Percentiles rank a stretch among this genome's conserved stretches.
These are phyloP conservation scores for Penicillium aurantiogriseum DNA, from an alignment of 2,329 filamentous ascomycete genomes.

Conservation along the genomic window DNA sequence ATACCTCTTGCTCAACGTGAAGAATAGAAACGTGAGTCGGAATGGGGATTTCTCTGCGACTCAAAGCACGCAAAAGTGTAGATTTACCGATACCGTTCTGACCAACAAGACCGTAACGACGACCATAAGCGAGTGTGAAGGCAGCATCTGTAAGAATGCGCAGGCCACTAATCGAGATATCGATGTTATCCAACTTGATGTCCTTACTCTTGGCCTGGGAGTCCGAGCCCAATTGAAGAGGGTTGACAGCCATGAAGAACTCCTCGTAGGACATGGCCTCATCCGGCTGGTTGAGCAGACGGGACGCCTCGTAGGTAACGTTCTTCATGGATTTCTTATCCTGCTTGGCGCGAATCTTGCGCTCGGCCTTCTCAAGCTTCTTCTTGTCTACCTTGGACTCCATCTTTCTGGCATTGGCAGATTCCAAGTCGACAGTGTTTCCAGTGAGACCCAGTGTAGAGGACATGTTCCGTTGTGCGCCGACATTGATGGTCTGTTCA, in stretches of 20 bases:
- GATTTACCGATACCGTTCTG: constrained; percentile 99
- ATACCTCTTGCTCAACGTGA: constrained; percentile 94
- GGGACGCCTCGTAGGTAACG: constrained; percentile 94
- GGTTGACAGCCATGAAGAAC: constrained; percentile 99
- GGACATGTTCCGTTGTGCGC: constrained; percentile 91
- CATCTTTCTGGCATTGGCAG: constrained; percentile 86
- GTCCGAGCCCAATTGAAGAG: constrained; percentile 76
- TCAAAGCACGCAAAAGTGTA: constrained; percentile 88
- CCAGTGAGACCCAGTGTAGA: constrained; percentile 87
- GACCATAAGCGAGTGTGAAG: constrained; percentile 84
- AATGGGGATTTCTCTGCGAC: constrained; percentile 88
- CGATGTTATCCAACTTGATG: constrained; percentile 94
- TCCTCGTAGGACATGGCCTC: constrained; percentile 93
- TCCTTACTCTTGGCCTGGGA: constrained; percentile 89
- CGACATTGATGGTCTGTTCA: constrained; percentile 92
- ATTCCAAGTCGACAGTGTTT: constrained; percentile 85
- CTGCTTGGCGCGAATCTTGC: constrained; percentile 96
- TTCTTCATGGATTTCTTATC: constrained; percentile 98
- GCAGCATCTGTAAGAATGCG: constrained; percentile 90
- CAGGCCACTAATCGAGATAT: constrained; percentile 84
- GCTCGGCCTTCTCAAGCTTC: constrained; percentile 98
- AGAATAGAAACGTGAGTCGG: constrained; percentile 98
- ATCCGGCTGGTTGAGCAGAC: constrained; percentile 78
- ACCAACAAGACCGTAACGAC: constrained; percentile 94
- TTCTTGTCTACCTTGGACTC: constrained; percentile 97